A percentile compares a stretch with the other conserved stretches of the same genome.
Conservation (phyloP, 345 rosid species). For the Turritis glabra region DNA sequence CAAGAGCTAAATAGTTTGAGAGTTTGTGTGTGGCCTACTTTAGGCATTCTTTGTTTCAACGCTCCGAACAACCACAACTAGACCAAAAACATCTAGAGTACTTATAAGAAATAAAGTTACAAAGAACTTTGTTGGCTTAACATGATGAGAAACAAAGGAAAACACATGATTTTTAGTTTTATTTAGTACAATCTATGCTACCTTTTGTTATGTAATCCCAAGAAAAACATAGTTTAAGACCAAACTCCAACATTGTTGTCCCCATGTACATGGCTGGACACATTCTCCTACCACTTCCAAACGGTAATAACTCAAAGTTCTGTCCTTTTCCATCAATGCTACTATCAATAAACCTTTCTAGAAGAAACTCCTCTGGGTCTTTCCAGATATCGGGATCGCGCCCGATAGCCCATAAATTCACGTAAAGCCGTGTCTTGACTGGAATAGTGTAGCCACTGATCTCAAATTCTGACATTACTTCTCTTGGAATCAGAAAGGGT, state of each 20-base stretch:
- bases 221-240: neutral
- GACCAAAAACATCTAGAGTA: no score
- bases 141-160: neutral
- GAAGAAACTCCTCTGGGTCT: neutral
- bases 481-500: constrained; percentile 32
- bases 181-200: neutral
- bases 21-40: no score
- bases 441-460: neutral
- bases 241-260: neutral
- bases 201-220: neutral
- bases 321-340: neutral
- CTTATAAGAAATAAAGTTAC: no score
- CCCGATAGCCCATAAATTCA: neutral
- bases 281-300: constrained; percentile 46
- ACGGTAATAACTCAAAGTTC: constrained; percentile 32
- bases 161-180: neutral
- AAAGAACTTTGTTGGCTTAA: no score
- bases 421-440: neutral
- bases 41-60: no score
- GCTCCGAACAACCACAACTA: no score
- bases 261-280: constrained; percentile 37
- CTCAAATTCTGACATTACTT: constrained; percentile 32
- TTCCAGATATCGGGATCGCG: neutral
- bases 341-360: neutral
- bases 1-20: no score